phyloP scores from a whole-genome alignment of 306 rosid species.

The Carpinus viminea region DNA sequence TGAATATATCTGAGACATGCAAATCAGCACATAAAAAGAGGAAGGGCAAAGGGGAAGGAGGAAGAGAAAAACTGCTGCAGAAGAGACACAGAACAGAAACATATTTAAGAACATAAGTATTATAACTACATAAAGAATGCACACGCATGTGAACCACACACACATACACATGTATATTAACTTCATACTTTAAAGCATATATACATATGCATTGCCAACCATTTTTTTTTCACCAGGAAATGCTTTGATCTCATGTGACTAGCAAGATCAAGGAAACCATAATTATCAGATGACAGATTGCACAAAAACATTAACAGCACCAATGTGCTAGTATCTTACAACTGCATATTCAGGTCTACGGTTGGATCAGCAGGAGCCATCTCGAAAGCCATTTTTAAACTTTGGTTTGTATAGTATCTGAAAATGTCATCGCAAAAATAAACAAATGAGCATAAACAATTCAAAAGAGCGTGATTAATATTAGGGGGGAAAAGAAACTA shows the following conservation, averaged over 20 bases:
- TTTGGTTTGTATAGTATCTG: conserved; percentile 64
- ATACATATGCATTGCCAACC: background rate
- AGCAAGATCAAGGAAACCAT: conserved; percentile 14
- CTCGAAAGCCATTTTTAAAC: conserved; percentile 61
- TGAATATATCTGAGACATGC: conserved; percentile 11
- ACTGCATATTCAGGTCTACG: conserved; percentile 84
- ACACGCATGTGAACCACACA: background rate
- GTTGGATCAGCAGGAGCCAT: conserved; percentile 90
- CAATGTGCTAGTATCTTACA: conserved; percentile 42
- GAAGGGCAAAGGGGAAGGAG: background rate
- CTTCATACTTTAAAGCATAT: background rate
- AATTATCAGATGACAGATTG: conserved; percentile 4
- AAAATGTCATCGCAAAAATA: conserved; percentile 16
- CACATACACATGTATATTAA: background rate
- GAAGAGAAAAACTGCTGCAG: background rate
- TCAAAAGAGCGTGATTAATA: conserved; percentile 4
- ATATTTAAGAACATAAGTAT: background rate
- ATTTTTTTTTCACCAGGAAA: background rate
- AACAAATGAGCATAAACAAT: conserved; percentile 15
- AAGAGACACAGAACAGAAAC: background rate
- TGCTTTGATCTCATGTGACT: background rate
- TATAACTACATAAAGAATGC: background rate
- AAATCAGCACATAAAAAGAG: background rate
- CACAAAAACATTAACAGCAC: background rate
- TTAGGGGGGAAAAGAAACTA: background rate